phyloP scores from a whole-genome alignment of 2,329 filamentous ascomycete species.

The Cercospora sesami region DNA sequence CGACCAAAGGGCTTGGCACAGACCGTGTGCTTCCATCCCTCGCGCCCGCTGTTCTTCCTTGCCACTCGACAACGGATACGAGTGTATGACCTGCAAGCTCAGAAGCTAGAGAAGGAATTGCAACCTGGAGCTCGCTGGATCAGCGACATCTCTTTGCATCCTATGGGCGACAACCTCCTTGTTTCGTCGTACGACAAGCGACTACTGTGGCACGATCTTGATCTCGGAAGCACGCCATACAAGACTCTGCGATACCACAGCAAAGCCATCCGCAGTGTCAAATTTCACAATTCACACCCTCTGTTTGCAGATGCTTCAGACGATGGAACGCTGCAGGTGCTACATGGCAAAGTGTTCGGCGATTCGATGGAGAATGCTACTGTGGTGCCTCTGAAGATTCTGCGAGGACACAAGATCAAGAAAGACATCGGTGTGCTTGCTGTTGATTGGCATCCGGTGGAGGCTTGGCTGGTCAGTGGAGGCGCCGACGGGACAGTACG shows the following conservation, averaged over 20 bases:
- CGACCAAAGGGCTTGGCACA: slow-evolving; percentile 74
- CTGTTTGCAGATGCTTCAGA: slow-evolving; percentile 94
- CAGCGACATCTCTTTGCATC: slow-evolving; percentile 88
- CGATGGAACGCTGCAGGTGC: slow-evolving; percentile 90
- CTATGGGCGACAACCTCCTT: slow-evolving; percentile 88
- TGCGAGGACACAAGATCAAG: slow-evolving; percentile 84
- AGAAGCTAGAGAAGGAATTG: slow-evolving; percentile 88
- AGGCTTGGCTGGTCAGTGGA: slow-evolving; percentile 92
- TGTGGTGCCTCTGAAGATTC: slow-evolving; percentile 92
- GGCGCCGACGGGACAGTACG: slow-evolving; percentile 91
- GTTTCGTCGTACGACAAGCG: slow-evolving; percentile 93
- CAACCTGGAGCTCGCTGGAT: slow-evolving; percentile 95
- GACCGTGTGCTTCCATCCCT: slow-evolving; percentile 91
- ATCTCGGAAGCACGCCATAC: slow-evolving; percentile 85
- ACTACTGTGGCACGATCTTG: slow-evolving; percentile 94
- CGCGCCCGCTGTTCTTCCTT: slow-evolving; percentile 89
- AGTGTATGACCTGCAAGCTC: slow-evolving; percentile 87
- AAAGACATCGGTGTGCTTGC: slow-evolving; percentile 87
- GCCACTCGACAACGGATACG: slow-evolving; percentile 92
- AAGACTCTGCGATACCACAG: slow-evolving; percentile 95
- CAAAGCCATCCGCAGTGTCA: slow-evolving; percentile 85
- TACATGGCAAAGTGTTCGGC: slow-evolving; percentile 92
- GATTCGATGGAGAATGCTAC: slow-evolving; percentile 95
- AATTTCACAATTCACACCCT: slow-evolving; percentile 75
- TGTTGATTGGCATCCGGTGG: slow-evolving; percentile 90